Conservation (phyloP, 768 basidiomycete genomes). For the Rickenella mellea region DNA sequence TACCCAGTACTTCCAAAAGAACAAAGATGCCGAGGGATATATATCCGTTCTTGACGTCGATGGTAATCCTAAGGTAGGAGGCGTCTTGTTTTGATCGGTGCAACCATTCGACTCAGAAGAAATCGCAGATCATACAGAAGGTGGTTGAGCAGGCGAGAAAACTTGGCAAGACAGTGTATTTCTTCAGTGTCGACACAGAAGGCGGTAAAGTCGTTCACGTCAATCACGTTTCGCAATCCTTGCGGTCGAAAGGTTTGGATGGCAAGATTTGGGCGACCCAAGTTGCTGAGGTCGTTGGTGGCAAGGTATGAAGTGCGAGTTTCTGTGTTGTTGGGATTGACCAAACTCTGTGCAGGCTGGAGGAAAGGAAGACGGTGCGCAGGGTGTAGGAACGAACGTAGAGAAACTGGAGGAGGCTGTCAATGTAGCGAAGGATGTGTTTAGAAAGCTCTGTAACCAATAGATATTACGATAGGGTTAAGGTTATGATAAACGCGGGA, state of each 20-base stretch:
- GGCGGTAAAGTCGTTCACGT: slow-evolving; percentile 76
- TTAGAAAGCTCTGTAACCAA: slow-evolving; percentile 20
- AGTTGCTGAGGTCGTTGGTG: slow-evolving; percentile 74
- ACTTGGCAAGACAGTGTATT: slow-evolving; percentile 75
- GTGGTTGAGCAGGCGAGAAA: slow-evolving; percentile 74
- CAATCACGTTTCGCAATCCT: slow-evolving; percentile 60
- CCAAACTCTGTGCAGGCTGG: slow-evolving; percentile 52
- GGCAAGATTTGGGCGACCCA: slow-evolving; percentile 83
- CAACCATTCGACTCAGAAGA: neutral
- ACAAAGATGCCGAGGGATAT: slow-evolving; percentile 61
- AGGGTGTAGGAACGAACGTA: slow-evolving; percentile 73
- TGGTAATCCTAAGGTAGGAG: slow-evolving; percentile 76
- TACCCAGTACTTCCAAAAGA: slow-evolving; percentile 65
- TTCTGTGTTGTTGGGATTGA: neutral
- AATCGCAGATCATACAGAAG: slow-evolving; percentile 58
- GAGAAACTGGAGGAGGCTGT: slow-evolving; percentile 61
- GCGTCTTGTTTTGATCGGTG: neutral
- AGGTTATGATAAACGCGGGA: too few relatives aligned
- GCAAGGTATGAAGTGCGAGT: slow-evolving; percentile 75
- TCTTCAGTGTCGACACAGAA: slow-evolving; percentile 70
- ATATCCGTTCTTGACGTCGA: slow-evolving; percentile 65
- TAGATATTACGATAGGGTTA: too few relatives aligned
- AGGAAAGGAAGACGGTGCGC: slow-evolving; percentile 87
- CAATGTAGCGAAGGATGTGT: slow-evolving; percentile 38
- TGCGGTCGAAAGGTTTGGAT: slow-evolving; percentile 61